These are phyloP conservation scores for Phytophthora hibernalis DNA, from an alignment of 352 stramenopile species.

Conservation along the genomic window DNA sequence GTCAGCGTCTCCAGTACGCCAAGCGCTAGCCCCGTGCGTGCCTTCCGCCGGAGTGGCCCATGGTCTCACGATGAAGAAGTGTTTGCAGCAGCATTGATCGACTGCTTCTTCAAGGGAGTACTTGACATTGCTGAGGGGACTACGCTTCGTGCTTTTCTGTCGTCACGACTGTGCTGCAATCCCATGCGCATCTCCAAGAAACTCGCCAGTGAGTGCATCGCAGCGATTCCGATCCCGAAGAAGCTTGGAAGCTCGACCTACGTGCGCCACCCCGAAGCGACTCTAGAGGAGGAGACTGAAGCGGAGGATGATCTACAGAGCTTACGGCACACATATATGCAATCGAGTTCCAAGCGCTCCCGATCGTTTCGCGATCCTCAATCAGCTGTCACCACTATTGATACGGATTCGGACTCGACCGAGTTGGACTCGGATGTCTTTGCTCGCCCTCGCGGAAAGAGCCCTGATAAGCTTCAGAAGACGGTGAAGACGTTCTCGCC, in stretches of 20 bases:
- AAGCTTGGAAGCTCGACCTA: constrained; percentile 76
- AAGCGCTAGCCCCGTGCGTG: constrained; percentile 31
- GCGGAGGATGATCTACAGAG: constrained; percentile 48
- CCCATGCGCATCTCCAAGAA: constrained; percentile 85
- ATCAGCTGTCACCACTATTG: constrained; percentile 1
- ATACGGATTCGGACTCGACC: constrained; percentile 27
- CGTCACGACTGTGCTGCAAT: constrained; percentile 70
- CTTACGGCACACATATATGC: constrained; percentile 49
- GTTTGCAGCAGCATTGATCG: constrained; percentile 69
- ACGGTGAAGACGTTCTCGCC: constrained; percentile 21
- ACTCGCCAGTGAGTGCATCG: constrained; percentile 72
- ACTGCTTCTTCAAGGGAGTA: constrained; percentile 72
- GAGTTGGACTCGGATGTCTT: constrained; percentile 26
- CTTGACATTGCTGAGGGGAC: constrained; percentile 69
- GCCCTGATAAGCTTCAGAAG: constrained; percentile 31
- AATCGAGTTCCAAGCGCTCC: constrained; percentile 30
- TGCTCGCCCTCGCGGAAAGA: constrained; percentile 7
- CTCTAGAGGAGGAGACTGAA: constrained; percentile 37
- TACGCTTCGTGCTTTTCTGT: constrained; percentile 70
- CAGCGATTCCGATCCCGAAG: constrained; percentile 74
- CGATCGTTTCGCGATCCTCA: constrained; percentile 26
- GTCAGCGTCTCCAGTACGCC: constrained; percentile 28
- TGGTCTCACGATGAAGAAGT: constrained; percentile 79
- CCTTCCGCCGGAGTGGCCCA: constrained; percentile 62
- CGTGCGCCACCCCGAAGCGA: constrained; percentile 47